A percentile compares a stretch with the other conserved stretches of the same genome.
Evolutionary conservation across 192 early-diverging fungal genomes (phyloP).

Genomic region (Dissophora ornata): DNA sequence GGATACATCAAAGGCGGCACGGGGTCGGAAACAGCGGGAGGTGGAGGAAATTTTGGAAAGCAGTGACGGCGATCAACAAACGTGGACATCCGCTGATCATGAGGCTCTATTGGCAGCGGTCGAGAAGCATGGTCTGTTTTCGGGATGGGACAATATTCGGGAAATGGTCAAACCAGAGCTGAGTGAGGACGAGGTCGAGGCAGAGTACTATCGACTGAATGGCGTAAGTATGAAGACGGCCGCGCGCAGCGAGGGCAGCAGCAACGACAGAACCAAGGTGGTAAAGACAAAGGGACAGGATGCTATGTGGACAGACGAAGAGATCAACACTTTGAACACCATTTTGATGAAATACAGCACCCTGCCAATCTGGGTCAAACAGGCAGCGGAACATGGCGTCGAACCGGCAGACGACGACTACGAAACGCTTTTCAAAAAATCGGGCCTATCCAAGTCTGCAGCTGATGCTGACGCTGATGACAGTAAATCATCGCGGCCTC

Average conservation of each 20-base stretch:
- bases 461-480: too few relatives aligned
- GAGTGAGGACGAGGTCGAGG: conserved; percentile 27
- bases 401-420: conserved; percentile 16
- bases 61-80: background rate
- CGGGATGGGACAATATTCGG: conserved; percentile 32
- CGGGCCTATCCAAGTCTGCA: background rate
- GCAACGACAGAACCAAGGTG: background rate
- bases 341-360: conserved; percentile 48
- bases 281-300: background rate
- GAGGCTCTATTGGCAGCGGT: conserved; percentile 27
- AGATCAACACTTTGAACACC: conserved; percentile 4
- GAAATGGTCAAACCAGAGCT: conserved; percentile 28
- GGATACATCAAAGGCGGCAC: conserved; percentile 1
- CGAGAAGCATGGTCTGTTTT: conserved; percentile 40
- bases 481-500: too few relatives aligned
- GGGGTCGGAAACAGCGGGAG: conserved; percentile 3
- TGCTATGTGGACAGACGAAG: conserved; percentile 18
- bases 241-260: background rate
- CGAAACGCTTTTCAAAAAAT: background rate
- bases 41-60: background rate
- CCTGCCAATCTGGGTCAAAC: conserved; percentile 14
- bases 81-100: conserved; percentile 34
- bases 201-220: conserved; percentile 42
- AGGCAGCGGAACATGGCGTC: conserved; percentile 9
- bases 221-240: conserved; percentile 5